Base-by-base conservation (phyloP, 257 asterid species). In the Solanum sejunctum region DNA sequence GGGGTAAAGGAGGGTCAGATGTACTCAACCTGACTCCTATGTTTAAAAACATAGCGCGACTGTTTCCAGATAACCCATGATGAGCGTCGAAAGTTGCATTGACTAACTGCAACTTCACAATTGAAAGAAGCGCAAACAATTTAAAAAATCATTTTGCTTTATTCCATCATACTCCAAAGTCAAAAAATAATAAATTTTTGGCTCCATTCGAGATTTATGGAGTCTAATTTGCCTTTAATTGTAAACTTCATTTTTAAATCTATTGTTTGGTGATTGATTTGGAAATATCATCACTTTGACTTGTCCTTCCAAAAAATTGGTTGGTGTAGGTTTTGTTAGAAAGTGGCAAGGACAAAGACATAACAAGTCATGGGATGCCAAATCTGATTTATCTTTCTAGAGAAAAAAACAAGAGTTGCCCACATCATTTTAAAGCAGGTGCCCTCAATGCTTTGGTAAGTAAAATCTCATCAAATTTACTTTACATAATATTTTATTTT, bases 361-460 rank as follows among this genome's bases (percentile, higher is more conserved):
- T 7, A 16, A 39, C 69, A 10, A 90, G 93, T 5, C 64, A 84
- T 26, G 80, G 88, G 36, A 89, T 92, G 97, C 96, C 98, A 69
- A 95, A 91, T 49, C 93, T 95, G 7, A n/a, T 94, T 7, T 94
- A 94, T 43, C 84, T 92, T 39, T 90, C 98, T 9, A 87, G 98
- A 86, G 92, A 94, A 80, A 95, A 95, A 88, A 90, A 84, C 84
- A 84, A 7, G 18, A 52, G 90, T 15, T 84, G 86, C 5, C 91
- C 89, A 13, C 97, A 95, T 88, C 90, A 94, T 83, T 95, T 94
- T 45, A 94, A 95, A 88, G 97, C 93, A 0, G 98, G 98, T 63
- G 98, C 98, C 83, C 96, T 94, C 55, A 95, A 95, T 87, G 86
- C 90, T 70, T 85, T 95, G 89, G 98, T 94, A 84, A 86, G 87